Percentiles rank a stretch among this genome's conserved stretches.
Evolutionary conservation across 345 rosid species (phyloP).

Genomic region (Gossypium thurberi): DNA sequence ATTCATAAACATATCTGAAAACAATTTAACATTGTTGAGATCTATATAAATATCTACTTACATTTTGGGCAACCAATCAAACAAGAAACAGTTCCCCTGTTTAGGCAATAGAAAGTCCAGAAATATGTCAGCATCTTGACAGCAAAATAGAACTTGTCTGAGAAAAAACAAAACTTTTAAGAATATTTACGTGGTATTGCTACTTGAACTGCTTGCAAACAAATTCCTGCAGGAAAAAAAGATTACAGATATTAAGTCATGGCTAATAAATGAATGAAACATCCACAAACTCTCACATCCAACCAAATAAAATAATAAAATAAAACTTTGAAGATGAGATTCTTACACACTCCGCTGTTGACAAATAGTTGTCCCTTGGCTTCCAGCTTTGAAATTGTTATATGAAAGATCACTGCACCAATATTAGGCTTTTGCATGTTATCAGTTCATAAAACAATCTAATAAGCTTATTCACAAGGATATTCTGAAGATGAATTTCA

Average conservation of each 20-base stretch:
- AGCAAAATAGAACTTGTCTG: neutral
- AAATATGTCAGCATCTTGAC: neutral
- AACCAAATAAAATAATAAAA: neutral
- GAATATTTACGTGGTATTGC: constrained; percentile 15
- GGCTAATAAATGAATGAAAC: neutral
- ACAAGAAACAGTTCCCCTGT: constrained; percentile 17
- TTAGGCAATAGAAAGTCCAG: constrained; percentile 1
- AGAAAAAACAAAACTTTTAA: neutral
- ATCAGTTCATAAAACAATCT: neutral
- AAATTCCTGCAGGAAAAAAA: constrained; percentile 28
- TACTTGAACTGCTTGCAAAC: constrained; percentile 27
- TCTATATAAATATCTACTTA: constrained; percentile 13
- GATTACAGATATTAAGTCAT: neutral
- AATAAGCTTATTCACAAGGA: neutral
- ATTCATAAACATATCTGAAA: neutral
- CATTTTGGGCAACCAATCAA: constrained; percentile 7
- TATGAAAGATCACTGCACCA: constrained; percentile 34
- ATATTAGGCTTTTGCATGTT: neutral
- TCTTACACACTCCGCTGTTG: constrained; percentile 19
- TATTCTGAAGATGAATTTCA: neutral
- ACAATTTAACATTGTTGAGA: neutral
- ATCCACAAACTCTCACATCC: neutral
- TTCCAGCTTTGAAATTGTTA: constrained; percentile 19
- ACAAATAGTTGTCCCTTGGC: neutral
- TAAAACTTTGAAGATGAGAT: neutral